Percentiles rank a stretch among this genome's conserved stretches.
phyloP scores from a whole-genome alignment of 2,329 filamentous ascomycete species.

The Plenodomus tracheiphilus region DNA sequence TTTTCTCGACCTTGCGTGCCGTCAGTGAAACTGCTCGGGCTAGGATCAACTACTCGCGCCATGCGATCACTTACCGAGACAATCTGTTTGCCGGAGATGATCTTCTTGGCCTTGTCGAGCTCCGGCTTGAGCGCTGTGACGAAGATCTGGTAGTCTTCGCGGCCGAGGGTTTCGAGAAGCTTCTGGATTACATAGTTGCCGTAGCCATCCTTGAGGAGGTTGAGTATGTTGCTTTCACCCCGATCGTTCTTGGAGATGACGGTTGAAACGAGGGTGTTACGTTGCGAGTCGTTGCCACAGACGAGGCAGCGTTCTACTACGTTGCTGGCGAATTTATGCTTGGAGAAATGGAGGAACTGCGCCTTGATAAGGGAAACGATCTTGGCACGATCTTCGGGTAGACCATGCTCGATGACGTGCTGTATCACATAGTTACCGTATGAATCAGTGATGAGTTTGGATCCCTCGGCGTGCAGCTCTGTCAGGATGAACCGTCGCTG shows the following conservation, averaged over 20 bases:
- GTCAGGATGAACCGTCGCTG: constrained; percentile 73
- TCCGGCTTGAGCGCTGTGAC: constrained; percentile 49
- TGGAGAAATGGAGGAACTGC: constrained; percentile 75
- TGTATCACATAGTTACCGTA: constrained; percentile 98
- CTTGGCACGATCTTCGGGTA: constrained; percentile 69
- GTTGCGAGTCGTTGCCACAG: constrained; percentile 69
- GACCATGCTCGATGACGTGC: constrained; percentile 81
- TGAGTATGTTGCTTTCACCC: constrained; percentile 70
- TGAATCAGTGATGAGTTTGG: constrained; percentile 77
- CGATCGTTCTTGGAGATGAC: constrained; percentile 58
- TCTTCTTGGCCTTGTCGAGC: constrained; percentile 49
- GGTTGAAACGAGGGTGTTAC: constrained; percentile 64
- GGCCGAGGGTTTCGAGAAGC: constrained; percentile 60
- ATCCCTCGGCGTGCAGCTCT: constrained; percentile 75
- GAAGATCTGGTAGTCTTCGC: constrained; percentile 48
- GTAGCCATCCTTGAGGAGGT: constrained; percentile 85
- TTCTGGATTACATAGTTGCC: constrained; percentile 98
- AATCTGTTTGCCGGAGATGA: constrained; percentile 49
- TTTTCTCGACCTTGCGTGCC: constrained; percentile 50
- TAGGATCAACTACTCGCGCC: not conserved
- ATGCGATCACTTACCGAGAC: constrained; percentile 34
- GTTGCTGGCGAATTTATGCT: constrained; percentile 96
- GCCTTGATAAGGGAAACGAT: constrained; percentile 75
- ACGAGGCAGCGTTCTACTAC: constrained; percentile 93
- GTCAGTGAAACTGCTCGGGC: not conserved